Evolutionary conservation across 192 early-diverging fungal genomes (phyloP).

Genomic region (Rhizophagus sp.): DNA sequence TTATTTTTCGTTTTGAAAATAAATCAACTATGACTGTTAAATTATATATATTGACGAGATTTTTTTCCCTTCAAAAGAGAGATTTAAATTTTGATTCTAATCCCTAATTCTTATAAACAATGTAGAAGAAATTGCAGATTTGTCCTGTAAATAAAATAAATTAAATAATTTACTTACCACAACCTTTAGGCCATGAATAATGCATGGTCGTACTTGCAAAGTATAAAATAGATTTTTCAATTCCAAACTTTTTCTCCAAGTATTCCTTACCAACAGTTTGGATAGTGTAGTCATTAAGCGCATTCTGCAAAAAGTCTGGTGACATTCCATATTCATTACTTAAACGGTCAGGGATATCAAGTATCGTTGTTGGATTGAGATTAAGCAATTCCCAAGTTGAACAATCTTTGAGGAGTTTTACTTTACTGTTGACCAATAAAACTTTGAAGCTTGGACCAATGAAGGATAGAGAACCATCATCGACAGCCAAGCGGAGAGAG

Average conservation of each 20-base stretch:
- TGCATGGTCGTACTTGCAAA: conserved; percentile 1
- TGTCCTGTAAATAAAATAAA: neutral
- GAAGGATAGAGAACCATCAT: conserved; percentile 4
- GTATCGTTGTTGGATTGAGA: neutral
- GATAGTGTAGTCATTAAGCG: neutral
- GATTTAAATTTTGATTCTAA: neutral
- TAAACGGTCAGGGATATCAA: neutral
- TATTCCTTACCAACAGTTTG: conserved; percentile 5
- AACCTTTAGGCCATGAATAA: conserved; percentile 13
- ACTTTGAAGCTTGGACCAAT: conserved; percentile 5
- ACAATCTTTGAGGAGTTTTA: neutral
- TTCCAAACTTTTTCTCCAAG: neutral
- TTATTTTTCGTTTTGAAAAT: no score
- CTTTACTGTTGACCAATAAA: neutral
- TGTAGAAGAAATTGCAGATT: no score
- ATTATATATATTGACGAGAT: no score
- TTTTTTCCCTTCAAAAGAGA: no score
- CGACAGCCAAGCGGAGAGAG: neutral
- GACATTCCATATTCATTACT: neutral
- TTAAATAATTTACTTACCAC: neutral
- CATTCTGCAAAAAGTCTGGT: neutral
- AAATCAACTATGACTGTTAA: no score
- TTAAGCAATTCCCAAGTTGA: neutral
- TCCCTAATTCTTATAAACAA: no score
- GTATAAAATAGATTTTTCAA: neutral